Percentiles rank a stretch among this genome's conserved stretches.
Evolutionary conservation across 2,329 filamentous ascomycete genomes (phyloP).

Genomic region (Aspergillus felis): DNA sequence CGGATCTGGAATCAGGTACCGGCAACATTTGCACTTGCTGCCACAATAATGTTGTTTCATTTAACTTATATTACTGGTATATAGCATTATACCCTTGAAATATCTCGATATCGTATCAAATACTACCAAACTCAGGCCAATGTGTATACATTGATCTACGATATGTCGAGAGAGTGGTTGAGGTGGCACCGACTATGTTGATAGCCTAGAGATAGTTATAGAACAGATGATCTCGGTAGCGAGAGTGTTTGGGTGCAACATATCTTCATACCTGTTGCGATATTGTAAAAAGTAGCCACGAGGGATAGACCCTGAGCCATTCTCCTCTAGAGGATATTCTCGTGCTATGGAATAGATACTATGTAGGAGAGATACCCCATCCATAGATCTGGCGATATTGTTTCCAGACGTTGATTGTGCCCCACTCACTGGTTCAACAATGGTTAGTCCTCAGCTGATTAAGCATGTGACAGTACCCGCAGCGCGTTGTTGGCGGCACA

Average conservation of each 20-base stretch:
- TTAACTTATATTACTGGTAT: not conserved
- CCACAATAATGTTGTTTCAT: not conserved
- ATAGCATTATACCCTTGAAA: not conserved
- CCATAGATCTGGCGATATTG: not conserved
- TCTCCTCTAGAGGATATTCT: no score
- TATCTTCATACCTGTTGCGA: not conserved
- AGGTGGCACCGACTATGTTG: not conserved
- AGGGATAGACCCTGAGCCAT: not conserved
- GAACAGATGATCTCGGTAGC: not conserved
- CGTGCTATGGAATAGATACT: not conserved
- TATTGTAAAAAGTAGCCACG: not conserved
- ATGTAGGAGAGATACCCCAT: not conserved
- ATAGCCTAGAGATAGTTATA: not conserved
- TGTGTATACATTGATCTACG: not conserved
- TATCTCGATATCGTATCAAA: not conserved
- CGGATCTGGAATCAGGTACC: slow-evolving; percentile 17
- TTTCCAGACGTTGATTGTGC: not conserved
- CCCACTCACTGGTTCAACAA: not conserved
- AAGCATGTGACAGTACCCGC: not conserved
- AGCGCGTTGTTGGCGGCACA: not conserved
- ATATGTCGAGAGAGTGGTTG: not conserved
- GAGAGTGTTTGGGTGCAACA: not conserved
- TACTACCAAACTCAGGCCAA: not conserved
- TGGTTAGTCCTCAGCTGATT: not conserved
- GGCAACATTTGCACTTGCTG: slow-evolving; percentile 6